These are phyloP conservation scores for Anthracocystis setariae DNA, from an alignment of 1,284 basidiomycete genomes.

Conservation along the genomic window DNA sequence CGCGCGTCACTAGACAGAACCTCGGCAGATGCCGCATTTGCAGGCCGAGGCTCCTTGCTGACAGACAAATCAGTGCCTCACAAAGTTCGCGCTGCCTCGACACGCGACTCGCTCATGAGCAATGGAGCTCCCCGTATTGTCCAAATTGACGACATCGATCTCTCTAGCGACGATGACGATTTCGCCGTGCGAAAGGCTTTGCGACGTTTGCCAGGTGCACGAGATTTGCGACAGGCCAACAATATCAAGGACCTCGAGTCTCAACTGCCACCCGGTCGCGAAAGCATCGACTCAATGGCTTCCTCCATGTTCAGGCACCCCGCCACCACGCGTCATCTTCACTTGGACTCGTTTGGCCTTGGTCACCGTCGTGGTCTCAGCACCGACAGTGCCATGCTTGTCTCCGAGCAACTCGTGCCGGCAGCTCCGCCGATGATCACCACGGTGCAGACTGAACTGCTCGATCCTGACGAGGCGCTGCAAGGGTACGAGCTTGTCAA, in stretches of 20 bases:
- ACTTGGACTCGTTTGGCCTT: constrained; percentile 25
- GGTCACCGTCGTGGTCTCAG: constrained; percentile 32
- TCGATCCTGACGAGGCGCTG: constrained; percentile 62
- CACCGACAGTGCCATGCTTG: constrained; percentile 30
- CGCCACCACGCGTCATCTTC: constrained; percentile 13
- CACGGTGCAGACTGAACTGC: constrained; percentile 55
- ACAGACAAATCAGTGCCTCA: not conserved
- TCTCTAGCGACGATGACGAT: constrained; percentile 65
- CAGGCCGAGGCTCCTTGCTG: constrained; percentile 3
- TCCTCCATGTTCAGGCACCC: constrained; percentile 33
- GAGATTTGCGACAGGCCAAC: constrained; percentile 61
- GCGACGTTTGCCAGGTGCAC: constrained; percentile 58
- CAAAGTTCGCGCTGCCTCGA: constrained; percentile 10
- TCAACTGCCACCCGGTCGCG: constrained; percentile 17
- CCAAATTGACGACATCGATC: constrained; percentile 64
- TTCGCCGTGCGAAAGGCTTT: constrained; percentile 58
- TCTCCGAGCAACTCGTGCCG: constrained; percentile 18
- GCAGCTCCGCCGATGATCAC: constrained; percentile 43
- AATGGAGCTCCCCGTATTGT: constrained; percentile 54
- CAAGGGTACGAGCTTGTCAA: constrained; percentile 63
- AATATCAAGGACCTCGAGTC: constrained; percentile 51
- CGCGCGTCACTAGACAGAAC: constrained; percentile 5
- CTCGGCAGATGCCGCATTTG: constrained; percentile 3
- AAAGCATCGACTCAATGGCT: constrained; percentile 53
- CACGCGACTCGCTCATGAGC: constrained; percentile 30